Conservation (phyloP, 2,329 filamentous ascomycete species). For the Pseudogymnoascus sp. region DNA sequence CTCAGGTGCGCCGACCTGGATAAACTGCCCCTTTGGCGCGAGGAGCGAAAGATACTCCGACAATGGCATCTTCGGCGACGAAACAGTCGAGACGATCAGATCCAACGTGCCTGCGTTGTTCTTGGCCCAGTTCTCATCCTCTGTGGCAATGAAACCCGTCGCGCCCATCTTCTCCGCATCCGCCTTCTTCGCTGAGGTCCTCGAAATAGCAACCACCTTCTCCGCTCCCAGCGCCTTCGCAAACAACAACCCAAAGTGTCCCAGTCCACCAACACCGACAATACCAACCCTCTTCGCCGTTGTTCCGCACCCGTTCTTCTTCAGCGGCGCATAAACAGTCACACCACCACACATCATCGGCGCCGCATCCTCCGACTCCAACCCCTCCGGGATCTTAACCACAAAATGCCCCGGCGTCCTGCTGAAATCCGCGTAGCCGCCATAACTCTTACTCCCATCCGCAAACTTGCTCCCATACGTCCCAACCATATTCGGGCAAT, state of each 20-base stretch:
- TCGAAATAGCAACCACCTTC: conserved; percentile 51
- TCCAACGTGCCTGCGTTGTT: conserved; percentile 41
- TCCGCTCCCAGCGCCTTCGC: conserved; percentile 60
- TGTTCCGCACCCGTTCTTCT: conserved; percentile 53
- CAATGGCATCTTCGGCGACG: conserved; percentile 48
- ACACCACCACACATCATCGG: conserved; percentile 70
- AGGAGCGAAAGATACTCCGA: conserved; percentile 50
- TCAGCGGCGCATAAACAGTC: conserved; percentile 61
- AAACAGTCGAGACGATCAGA: conserved; percentile 49
- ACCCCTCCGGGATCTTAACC: conserved; percentile 42
- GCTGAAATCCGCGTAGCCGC: conserved; percentile 27
- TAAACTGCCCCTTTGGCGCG: conserved; percentile 46
- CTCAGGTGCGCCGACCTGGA: conserved; percentile 44
- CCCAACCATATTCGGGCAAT: conserved; percentile 19
- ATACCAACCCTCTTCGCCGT: conserved; percentile 58
- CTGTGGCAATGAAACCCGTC: conserved; percentile 38
- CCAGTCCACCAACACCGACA: conserved; percentile 61
- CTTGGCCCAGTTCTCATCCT: conserved; percentile 47
- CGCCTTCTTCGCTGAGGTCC: conserved; percentile 44
- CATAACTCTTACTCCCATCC: conserved; percentile 9
- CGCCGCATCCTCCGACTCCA: conserved; percentile 41
- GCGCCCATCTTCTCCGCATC: conserved; percentile 53
- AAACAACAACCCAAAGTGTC: conserved; percentile 63
- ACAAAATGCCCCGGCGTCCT: conserved; percentile 47
- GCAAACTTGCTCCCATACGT: conserved; percentile 20